phyloP scores from a whole-genome alignment of 192 early-diverging fungal species.

The Linnemannia elongata region DNA sequence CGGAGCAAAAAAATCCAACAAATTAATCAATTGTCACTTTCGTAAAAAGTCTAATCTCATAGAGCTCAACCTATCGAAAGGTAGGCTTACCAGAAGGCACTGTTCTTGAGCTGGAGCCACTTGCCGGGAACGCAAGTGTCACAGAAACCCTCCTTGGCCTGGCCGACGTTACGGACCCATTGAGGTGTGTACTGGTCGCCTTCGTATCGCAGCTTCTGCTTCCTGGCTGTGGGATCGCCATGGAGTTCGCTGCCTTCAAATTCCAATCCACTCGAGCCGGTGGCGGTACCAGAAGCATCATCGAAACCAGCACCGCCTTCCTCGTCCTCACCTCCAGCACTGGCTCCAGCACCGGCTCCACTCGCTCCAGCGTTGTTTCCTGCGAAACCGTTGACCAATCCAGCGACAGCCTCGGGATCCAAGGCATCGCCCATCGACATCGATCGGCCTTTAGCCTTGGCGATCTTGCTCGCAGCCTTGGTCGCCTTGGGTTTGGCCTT shows the following conservation, averaged over 20 bases:
- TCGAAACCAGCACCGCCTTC: slow-evolving; percentile 27
- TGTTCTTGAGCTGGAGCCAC: slow-evolving; percentile 92
- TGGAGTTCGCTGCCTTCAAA: slow-evolving; percentile 60
- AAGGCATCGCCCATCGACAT: slow-evolving; percentile 55
- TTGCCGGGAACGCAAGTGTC: slow-evolving; percentile 85
- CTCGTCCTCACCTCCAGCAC: slow-evolving; percentile 39
- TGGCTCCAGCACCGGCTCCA: background rate
- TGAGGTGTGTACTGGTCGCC: slow-evolving; percentile 87
- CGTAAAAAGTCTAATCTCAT: background rate
- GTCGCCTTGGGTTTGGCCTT: slow-evolving; percentile 36
- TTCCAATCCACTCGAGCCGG: slow-evolving; percentile 29
- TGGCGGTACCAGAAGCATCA: background rate
- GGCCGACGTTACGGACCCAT: slow-evolving; percentile 84
- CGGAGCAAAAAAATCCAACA: background rate
- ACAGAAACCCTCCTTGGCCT: slow-evolving; percentile 87
- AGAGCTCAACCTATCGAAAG: background rate
- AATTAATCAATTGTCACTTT: background rate
- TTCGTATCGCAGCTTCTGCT: slow-evolving; percentile 78
- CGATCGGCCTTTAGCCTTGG: slow-evolving; percentile 40
- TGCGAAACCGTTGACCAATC: background rate
- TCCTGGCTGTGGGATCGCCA: slow-evolving; percentile 69
- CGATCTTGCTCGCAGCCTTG: background rate
- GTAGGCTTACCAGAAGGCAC: slow-evolving; percentile 80
- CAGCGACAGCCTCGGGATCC: slow-evolving; percentile 6
- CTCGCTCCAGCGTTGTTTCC: background rate